A percentile compares a stretch with the other conserved stretches of the same genome.
Conservation (phyloP, 2,329 filamentous ascomycete genomes). For the Cladosporium sp. region DNA sequence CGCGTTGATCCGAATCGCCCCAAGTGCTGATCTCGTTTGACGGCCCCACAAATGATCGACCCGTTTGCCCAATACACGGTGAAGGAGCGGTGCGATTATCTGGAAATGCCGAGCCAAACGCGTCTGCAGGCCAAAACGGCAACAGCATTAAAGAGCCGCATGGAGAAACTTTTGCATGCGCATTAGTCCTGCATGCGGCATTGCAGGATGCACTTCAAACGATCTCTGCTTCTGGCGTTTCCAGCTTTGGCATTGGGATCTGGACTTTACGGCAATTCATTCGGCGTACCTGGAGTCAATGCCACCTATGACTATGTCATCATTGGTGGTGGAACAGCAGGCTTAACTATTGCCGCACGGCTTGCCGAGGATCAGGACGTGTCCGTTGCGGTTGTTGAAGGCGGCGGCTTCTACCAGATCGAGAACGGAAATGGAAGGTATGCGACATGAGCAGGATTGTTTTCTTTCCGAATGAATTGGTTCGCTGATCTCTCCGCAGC, state of each 20-base stretch:
- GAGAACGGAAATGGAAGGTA: slow-evolving; percentile 17
- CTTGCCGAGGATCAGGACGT: slow-evolving; percentile 15
- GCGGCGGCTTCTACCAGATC: slow-evolving; percentile 20
- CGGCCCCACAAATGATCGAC: neutral
- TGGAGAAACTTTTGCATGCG: neutral
- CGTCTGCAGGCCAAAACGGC: neutral
- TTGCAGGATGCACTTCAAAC: neutral
- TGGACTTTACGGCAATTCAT: slow-evolving; percentile 2
- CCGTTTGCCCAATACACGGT: neutral
- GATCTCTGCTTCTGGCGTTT: neutral
- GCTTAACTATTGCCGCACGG: slow-evolving; percentile 17
- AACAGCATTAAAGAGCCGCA: neutral
- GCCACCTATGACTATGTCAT: slow-evolving; percentile 20
- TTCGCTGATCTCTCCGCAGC: neutral
- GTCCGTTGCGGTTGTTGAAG: slow-evolving; percentile 22
- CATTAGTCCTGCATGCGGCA: neutral
- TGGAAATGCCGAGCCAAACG: neutral
- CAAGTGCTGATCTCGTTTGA: neutral
- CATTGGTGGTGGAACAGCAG: slow-evolving; percentile 18
- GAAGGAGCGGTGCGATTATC: neutral
- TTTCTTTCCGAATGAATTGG: neutral
- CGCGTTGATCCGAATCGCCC: too few species aligned
- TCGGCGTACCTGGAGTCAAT: slow-evolving; percentile 4
- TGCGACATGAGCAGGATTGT: neutral
- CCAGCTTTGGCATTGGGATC: neutral